Evolutionary conservation across 1,284 basidiomycete species (phyloP), one percentile per base, ranked within the genome.

Genomic region (Rhizoctonia solani): DNA sequence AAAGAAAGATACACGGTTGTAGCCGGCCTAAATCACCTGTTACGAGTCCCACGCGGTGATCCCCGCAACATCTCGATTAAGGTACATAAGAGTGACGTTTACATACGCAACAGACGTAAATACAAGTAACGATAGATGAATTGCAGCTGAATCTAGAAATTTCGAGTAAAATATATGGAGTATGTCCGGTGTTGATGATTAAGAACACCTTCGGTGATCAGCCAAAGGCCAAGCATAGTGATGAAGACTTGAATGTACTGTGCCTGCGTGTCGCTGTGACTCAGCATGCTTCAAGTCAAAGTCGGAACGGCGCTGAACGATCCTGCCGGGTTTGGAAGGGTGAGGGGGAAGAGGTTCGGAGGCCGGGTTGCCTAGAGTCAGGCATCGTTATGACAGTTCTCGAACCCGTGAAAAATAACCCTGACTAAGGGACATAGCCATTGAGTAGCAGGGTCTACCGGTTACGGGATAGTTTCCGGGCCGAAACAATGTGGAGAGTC

Each of bases 301-400:
- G 44, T 19, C 44, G 44, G 44, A 21, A 46, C 21, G n/a, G 21
- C 6, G n/a, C 21, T 9, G 5, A 46, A 14, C 11, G 42, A 50
- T 27, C 39, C 14, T 41, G 41, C 19, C 47, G 32, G 58, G 46
- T 34, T 61, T 61, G 14, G 34, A 27, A 39, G 16, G 2, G 34
- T 23, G 41, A 14, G n/a, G 5, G 29, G 4, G n/a, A 16, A 2
- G 6, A 30, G 44, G 30, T 25, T 61, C 58, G 58, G 58, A 61
- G 58, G 58, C 58, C 58, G 58, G 9, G 47, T 61, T 14, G 58
- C 44, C 58, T 46, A 44, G 56, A 42, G 49, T 49, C n/a, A 29
- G 44, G 44, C 42, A 59, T 49, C 25, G 29, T 1, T n/a, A n/a
- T n/a, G n/a, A n/a, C n/a, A n/a, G n/a, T n/a, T n/a, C n/a, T n/a